phyloP scores from a whole-genome alignment of 371 early-diverging fungal genomes.

The Batrachochytrium dendrobatidis region DNA sequence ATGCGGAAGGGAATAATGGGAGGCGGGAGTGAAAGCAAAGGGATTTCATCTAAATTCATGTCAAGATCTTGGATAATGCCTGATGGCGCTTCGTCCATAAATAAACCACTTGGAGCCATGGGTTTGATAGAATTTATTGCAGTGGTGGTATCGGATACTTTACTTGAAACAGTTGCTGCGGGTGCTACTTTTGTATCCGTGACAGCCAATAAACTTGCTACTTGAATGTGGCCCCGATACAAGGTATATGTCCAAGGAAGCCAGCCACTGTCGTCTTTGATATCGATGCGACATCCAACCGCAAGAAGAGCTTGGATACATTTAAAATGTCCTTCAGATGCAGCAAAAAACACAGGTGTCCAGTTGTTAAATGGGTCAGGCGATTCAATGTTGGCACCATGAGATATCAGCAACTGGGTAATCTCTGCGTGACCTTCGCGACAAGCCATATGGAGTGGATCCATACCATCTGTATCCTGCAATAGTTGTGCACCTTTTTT shows the following conservation, averaged over 20 bases:
- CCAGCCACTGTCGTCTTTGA: slow-evolving; percentile 76
- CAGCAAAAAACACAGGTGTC: slow-evolving; percentile 93
- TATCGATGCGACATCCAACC: slow-evolving; percentile 68
- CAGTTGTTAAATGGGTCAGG: slow-evolving; percentile 87
- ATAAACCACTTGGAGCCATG: slow-evolving; percentile 34
- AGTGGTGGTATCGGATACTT: not conserved
- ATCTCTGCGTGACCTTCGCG: slow-evolving; percentile 78
- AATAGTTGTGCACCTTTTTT: slow-evolving; percentile 60
- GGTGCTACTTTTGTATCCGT: slow-evolving; percentile 3
- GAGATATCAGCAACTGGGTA: slow-evolving; percentile 61
- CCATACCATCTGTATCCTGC: slow-evolving; percentile 66
- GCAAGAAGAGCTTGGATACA: slow-evolving; percentile 73
- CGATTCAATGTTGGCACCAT: slow-evolving; percentile 66
- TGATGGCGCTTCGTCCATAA: slow-evolving; percentile 15
- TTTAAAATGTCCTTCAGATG: slow-evolving; percentile 80
- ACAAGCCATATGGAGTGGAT: slow-evolving; percentile 81
- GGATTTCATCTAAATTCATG: slow-evolving; percentile 67
- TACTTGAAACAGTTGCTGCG: not conserved
- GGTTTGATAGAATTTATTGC: slow-evolving; percentile 16
- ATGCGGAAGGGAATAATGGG: slow-evolving; percentile 94
- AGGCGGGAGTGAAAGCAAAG: slow-evolving; percentile 84
- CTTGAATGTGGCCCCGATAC: slow-evolving; percentile 40
- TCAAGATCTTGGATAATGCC: slow-evolving; percentile 17
- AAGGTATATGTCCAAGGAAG: slow-evolving; percentile 57
- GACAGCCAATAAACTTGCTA: slow-evolving; percentile 38